These are phyloP conservation scores for Euphrasia confusa DNA, from an alignment of 257 asterid genomes.

Conservation along the genomic window DNA sequence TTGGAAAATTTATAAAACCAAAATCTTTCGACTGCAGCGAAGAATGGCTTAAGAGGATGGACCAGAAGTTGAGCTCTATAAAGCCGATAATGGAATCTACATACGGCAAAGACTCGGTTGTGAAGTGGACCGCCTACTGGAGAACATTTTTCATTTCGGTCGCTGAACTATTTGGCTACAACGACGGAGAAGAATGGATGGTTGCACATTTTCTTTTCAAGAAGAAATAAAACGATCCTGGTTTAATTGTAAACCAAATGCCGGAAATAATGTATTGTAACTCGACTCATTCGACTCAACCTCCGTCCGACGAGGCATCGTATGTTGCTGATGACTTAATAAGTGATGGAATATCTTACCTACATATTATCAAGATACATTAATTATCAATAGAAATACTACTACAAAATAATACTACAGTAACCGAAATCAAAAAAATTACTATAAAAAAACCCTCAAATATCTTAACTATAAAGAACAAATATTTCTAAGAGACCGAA, in stretches of 20 bases:
- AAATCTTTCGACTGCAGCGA: slow-evolving; percentile 50
- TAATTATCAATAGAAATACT: too few relatives aligned
- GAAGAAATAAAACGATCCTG: slow-evolving; percentile 35
- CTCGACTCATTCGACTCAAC: too few relatives aligned
- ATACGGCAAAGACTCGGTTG: slow-evolving; percentile 77
- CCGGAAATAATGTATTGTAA: background rate
- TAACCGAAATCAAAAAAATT: too few relatives aligned
- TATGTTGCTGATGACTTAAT: too few relatives aligned
- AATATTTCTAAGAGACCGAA: too few relatives aligned
- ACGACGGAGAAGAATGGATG: slow-evolving; percentile 95
- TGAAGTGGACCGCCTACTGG: slow-evolving; percentile 92
- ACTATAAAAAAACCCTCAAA: too few relatives aligned
- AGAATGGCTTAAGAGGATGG: slow-evolving; percentile 94
- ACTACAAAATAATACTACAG: too few relatives aligned
- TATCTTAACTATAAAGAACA: too few relatives aligned
- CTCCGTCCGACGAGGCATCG: too few relatives aligned
- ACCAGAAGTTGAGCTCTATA: slow-evolving; percentile 38
- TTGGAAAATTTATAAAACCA: background rate
- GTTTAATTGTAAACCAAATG: background rate
- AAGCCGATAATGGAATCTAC: slow-evolving; percentile 86
- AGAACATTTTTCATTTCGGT: slow-evolving; percentile 86
- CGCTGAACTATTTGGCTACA: slow-evolving; percentile 73
- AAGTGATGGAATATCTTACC: too few relatives aligned
- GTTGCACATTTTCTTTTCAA: slow-evolving; percentile 75
- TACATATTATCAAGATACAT: too few relatives aligned